Base-by-base conservation (phyloP, 2,329 filamentous ascomycete genomes). In the Trichoderma semiorbis region DNA sequence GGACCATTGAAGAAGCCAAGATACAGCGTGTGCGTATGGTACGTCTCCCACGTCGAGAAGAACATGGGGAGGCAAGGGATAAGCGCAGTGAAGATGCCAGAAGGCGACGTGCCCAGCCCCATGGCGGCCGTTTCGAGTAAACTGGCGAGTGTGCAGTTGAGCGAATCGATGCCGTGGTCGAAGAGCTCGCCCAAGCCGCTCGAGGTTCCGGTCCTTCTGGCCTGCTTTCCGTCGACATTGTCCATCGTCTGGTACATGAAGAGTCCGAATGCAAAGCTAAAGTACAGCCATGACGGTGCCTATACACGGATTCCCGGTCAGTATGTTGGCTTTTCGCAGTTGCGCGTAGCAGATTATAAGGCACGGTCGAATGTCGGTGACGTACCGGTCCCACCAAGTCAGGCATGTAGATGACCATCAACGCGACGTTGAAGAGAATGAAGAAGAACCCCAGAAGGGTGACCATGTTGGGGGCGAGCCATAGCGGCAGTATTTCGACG, bases 231-330 rank as follows among this genome's bases (percentile, higher is more conserved):
- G 81, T 99, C 96, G 75, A 98, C 92, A 81, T 99, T 99, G 85
- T 99, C 96, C 92, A 99, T 95, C 16, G 96, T 99, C 77, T 96
- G 97, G 83, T 98, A 97, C 93, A 97, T 96, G 92, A 97, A 99
- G 72, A 99, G 88, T 53, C 96, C 96, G 75, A 97, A 89, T 1
- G 95, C 95, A 81, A 98, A 98, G 83, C 94, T 97, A 80, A 93
- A 97, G 85, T 97, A 98, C 24, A 98, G 82, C 95, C 96, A 98
- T 78, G 91, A 88, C 10, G 95, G 94, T 24, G 91, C 93, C 91
- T 96, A 18, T 72, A 70, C 55, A 4, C 24, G 28, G 47, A 30
- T 18, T 14, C 21, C 30, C n/a, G 14, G 36, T 70, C 61, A 72
- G 71, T 36, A 57, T 24, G 30, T 21, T 18, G 12, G 18, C 21